Evolutionary conservation across 148 eudicot species (phyloP).

Genomic region (Rhododendron molle): DNA sequence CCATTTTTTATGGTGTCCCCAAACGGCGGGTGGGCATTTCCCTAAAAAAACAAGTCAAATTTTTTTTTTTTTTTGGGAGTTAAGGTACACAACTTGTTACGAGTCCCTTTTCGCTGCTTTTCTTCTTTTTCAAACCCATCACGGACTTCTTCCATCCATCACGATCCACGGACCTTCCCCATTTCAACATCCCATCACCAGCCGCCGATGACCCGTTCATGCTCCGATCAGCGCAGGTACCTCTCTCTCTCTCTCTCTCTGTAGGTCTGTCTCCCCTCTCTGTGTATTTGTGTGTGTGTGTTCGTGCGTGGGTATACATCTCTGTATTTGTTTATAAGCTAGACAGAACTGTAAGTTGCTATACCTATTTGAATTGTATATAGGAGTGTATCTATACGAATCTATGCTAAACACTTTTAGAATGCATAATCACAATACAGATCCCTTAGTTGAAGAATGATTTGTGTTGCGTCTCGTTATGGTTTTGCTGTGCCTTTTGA

Average conservation of each 20-base stretch:
- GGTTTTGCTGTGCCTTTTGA: not conserved
- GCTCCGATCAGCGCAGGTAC: not conserved
- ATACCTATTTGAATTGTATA: not conserved
- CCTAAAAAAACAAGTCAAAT: too few species aligned
- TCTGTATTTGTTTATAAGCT: not conserved
- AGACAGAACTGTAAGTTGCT: not conserved
- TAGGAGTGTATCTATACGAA: not conserved
- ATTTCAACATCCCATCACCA: not conserved
- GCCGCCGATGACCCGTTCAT: not conserved
- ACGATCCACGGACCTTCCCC: not conserved
- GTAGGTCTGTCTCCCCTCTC: not conserved
- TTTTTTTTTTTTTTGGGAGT: too few species aligned
- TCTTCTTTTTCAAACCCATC: not conserved
- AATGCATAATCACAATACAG: not conserved
- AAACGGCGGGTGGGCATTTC: too few species aligned
- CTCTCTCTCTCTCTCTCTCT: not conserved
- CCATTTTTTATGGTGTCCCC: too few species aligned
- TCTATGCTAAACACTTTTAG: not conserved
- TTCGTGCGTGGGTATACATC: not conserved
- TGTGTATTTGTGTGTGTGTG: not conserved
- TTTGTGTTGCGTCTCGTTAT: not conserved
- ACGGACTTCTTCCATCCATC: not conserved
- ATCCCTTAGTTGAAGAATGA: not conserved
- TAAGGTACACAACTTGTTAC: too few species aligned
- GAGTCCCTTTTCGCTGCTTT: not conserved